Base-by-base conservation (phyloP, 2,329 filamentous ascomycete genomes). In the Epichloe scottii region DNA sequence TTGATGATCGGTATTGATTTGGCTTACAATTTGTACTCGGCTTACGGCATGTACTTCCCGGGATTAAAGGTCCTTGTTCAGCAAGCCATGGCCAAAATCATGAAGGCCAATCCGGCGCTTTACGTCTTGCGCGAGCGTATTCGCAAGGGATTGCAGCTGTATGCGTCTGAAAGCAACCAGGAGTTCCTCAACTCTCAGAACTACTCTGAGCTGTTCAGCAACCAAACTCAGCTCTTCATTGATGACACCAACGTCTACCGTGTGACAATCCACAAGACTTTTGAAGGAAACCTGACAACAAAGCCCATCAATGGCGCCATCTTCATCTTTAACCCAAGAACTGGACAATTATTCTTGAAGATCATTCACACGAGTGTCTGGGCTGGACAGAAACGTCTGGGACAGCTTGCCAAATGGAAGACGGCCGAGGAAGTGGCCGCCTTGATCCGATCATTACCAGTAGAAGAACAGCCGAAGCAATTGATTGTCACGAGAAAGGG, bases 251-350 rank as follows among this genome's bases (percentile, higher is more conserved):
- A 98, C 62, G 94, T 98, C 48, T 98, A 98, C 66, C 90, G 93
- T 73, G 93, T 98, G 55, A 98, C 93, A 0, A 98, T 98, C 56
- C 93, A 98, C 77, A 98, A 98, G 80, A 98, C 93, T 0, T 98
- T 98, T 56, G 93, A 98, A 69, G 93, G 93, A 61, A 98, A 98
- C 66, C 75, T 98, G 79, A 98, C 93, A 0, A 98, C 93, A 2
- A 98, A 98, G 71, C 93, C 93, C 3, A 98, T 98, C 77, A 98
- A 98, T 67, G 93, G 93, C 65, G 93, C 94, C 44, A 97, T 98
- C 66, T 98, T 98, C 75, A 98, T 98, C 65, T 97, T 98, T 80
- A 98, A 98, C 66, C 93, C 94, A n/a, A 82, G 91, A 53, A 98
- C 93, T 49, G 93, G 93, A 48, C 93, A 98, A 64, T 72, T 98